A percentile compares a stretch with the other conserved stretches of the same genome.
Evolutionary conservation across 345 rosid species (phyloP).

Genomic region (Salix koriyanagi): DNA sequence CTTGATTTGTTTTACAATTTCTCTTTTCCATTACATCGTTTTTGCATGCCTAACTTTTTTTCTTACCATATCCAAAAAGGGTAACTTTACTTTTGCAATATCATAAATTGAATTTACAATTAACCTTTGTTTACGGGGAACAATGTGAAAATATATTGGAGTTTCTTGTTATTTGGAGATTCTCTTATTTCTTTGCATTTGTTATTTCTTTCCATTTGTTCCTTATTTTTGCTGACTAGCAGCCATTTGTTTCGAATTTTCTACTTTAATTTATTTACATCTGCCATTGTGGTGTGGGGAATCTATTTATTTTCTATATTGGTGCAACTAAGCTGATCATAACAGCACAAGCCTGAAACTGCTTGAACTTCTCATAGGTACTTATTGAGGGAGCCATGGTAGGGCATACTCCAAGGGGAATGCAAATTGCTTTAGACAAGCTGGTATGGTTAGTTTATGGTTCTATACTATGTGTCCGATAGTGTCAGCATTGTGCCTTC

Average conservation of each 20-base stretch:
- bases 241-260: background rate
- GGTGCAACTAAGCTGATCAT: constrained; percentile 2
- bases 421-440: constrained; percentile 82
- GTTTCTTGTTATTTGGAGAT: background rate
- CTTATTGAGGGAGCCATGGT: constrained; percentile 85
- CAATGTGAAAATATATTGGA: background rate
- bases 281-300: background rate
- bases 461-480: background rate
- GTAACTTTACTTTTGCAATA: no score
- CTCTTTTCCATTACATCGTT: no score
- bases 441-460: constrained; percentile 45
- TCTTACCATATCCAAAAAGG: no score
- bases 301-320: background rate
- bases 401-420: constrained; percentile 75
- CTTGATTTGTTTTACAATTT: no score
- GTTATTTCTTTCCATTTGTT: background rate
- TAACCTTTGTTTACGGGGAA: no score
- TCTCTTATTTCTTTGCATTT: background rate
- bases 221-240: background rate
- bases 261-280: background rate
- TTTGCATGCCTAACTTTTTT: no score
- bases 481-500: background rate
- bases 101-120: no score
- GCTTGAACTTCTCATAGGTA: constrained; percentile 44
- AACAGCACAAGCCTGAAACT: background rate